Evolutionary conservation across 371 early-diverging fungal genomes (phyloP), one percentile per base, ranked within the genome.

Genomic region (Smittium culicis): DNA sequence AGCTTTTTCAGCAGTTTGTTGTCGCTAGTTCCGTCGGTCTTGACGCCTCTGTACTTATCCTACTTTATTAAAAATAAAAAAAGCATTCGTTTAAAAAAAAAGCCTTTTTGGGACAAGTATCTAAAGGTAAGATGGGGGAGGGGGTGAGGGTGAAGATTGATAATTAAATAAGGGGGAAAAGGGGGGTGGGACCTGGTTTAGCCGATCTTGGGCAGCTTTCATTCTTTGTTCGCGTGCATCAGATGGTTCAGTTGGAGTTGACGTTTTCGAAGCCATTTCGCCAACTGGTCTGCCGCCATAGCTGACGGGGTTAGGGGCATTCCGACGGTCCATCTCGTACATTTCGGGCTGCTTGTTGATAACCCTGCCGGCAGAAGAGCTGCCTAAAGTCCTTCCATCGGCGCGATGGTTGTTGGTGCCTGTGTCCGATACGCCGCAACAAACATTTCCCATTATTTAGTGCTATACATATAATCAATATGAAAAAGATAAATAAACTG

Each of bases 31-130:
- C 27, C 27, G 27, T 57, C 27, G 8, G n/a, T 57, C 27, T 57
- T 14, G 5, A 57, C 57, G 25, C 57, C 57, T 57, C 57, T 57
- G 25, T 57, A 57, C 57, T 57, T 57, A 27, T 57, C 27, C 57
- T 57, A 45, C 20, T 45, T 45, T 45, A 25, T 57, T 57, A n/a
- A 3, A 57, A 25, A 57, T 57, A 3, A 3, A 57, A 20, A 25
- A 57, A 14, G 25, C 57, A 8, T 5, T 16, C 11, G 14, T 57
- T 14, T 14, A 57, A 14, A 25, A 57, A 5, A n/a, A 3, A 5
- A 57, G 25, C 5, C 5, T 57, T 57, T 57, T n/a, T n/a, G n/a
- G n/a, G n/a, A n/a, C n/a, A n/a, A n/a, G n/a, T n/a, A n/a, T n/a
- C n/a, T n/a, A n/a, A n/a, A n/a, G n/a, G n/a, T n/a, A n/a, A n/a